phyloP scores from a whole-genome alignment of 2,329 filamentous ascomycete species.

The Colletotrichum gloeosporioides region DNA sequence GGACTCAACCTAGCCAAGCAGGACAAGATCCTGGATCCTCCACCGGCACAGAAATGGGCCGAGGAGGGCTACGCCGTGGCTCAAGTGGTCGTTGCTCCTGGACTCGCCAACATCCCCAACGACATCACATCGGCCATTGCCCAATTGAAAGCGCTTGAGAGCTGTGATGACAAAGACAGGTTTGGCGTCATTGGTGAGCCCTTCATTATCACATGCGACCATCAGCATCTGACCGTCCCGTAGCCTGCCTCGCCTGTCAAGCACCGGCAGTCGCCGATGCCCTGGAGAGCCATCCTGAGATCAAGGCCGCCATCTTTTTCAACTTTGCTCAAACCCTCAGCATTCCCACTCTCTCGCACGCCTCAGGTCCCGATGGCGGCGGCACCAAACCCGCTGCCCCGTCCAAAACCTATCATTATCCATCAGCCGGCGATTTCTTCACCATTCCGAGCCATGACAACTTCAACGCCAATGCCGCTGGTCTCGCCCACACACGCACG shows the following conservation, averaged over 20 bases:
- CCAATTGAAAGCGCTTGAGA: constrained; percentile 5
- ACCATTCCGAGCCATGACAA: constrained; percentile 51
- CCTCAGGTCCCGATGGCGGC: neutral
- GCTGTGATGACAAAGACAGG: constrained; percentile 33
- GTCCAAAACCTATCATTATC: constrained; percentile 45
- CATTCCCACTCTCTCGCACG: constrained; percentile 5
- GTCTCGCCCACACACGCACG: constrained; percentile 70
- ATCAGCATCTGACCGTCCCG: neutral
- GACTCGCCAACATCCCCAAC: neutral
- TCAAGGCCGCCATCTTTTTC: constrained; percentile 15
- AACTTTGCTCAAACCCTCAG: constrained; percentile 4
- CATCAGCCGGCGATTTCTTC: constrained; percentile 42
- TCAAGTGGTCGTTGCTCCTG: constrained; percentile 42
- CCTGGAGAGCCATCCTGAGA: neutral
- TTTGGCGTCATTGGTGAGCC: constrained; percentile 15
- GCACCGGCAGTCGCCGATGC: neutral
- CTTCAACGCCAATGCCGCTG: constrained; percentile 60
- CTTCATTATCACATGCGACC: neutral
- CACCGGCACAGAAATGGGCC: constrained; percentile 72
- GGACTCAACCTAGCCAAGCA: constrained; percentile 10
- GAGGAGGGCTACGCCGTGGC: constrained; percentile 72
- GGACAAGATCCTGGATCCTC: constrained; percentile 29
- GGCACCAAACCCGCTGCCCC: neutral
- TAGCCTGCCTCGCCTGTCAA: neutral
- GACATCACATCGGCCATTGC: neutral